phyloP scores from a whole-genome alignment of 805 yeast genomes.

The Yamadazyma ubonensis region DNA sequence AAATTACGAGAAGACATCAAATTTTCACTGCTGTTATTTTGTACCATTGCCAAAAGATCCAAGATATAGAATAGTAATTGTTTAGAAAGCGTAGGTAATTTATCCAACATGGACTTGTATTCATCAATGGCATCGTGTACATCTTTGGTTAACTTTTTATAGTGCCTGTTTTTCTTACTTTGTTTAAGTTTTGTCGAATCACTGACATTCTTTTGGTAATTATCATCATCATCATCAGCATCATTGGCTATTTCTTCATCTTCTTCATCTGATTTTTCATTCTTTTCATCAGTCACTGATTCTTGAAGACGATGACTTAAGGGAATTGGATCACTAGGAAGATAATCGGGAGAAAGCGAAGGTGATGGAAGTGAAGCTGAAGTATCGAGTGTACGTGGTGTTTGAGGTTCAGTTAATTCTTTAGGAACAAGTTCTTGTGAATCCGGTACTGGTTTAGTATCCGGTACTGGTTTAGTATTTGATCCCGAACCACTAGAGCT shows the following conservation, averaged over 20 bases:
- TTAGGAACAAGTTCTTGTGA: background rate
- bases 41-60: slow-evolving; percentile 83
- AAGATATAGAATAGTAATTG: slow-evolving; percentile 83
- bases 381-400: slow-evolving; percentile 1
- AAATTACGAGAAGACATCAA: slow-evolving; percentile 90
- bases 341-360: slow-evolving; percentile 6
- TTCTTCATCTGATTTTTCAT: slow-evolving; percentile 6
- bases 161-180: slow-evolving; percentile 42
- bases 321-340: background rate
- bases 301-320: background rate
- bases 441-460: too few species aligned
- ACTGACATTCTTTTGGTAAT: slow-evolving; percentile 2
- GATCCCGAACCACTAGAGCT: background rate
- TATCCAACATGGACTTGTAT: slow-evolving; percentile 65
- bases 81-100: slow-evolving; percentile 72
- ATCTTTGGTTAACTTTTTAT: slow-evolving; percentile 60
- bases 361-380: slow-evolving; percentile 8
- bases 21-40: slow-evolving; percentile 71
- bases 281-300: background rate
- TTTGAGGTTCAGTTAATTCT: background rate
- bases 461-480: background rate
- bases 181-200: slow-evolving; percentile 9
- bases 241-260: slow-evolving; percentile 5
- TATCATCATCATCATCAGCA: slow-evolving; percentile 10
- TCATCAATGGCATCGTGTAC: slow-evolving; percentile 67